Conservation (phyloP, 1,284 basidiomycete genomes). For the Termitomyces sp. region DNA sequence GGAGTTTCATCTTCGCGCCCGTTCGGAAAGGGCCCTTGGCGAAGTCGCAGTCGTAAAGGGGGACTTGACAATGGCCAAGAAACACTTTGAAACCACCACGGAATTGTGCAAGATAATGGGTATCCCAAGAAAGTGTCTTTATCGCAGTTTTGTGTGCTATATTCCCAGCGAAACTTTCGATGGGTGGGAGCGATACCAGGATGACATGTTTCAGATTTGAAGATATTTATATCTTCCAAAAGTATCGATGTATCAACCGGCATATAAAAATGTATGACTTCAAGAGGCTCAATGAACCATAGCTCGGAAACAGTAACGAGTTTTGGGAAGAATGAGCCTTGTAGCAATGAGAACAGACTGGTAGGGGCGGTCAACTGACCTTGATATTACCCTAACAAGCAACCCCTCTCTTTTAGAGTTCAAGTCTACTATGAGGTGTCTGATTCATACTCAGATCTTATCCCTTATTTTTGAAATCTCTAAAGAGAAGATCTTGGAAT, state of each 20-base stretch:
- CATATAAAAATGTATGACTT: not conserved
- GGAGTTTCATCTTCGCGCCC: not conserved
- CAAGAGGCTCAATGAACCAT: not conserved
- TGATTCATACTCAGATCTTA: not conserved
- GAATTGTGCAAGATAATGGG: slow-evolving; percentile 7
- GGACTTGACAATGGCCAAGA: not conserved
- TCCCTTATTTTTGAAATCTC: not conserved
- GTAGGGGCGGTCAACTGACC: too few relatives aligned
- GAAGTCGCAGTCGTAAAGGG: slow-evolving; percentile 5
- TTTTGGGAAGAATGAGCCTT: not conserved
- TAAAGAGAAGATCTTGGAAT: not conserved
- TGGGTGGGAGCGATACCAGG: slow-evolving; percentile 5
- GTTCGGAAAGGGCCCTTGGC: slow-evolving; percentile 6
- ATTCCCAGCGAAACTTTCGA: not conserved
- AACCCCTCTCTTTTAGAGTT: not conserved
- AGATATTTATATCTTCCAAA: not conserved
- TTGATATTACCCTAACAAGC: too few relatives aligned
- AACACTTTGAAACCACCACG: slow-evolving; percentile 3
- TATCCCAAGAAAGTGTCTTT: not conserved
- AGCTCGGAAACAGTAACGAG: not conserved
- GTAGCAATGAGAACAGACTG: too few relatives aligned
- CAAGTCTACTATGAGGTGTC: not conserved
- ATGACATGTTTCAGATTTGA: not conserved
- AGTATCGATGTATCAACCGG: not conserved
- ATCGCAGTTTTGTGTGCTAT: not conserved